phyloP scores from a whole-genome alignment of 306 rosid genomes.

The Ziziphus jujuba region DNA sequence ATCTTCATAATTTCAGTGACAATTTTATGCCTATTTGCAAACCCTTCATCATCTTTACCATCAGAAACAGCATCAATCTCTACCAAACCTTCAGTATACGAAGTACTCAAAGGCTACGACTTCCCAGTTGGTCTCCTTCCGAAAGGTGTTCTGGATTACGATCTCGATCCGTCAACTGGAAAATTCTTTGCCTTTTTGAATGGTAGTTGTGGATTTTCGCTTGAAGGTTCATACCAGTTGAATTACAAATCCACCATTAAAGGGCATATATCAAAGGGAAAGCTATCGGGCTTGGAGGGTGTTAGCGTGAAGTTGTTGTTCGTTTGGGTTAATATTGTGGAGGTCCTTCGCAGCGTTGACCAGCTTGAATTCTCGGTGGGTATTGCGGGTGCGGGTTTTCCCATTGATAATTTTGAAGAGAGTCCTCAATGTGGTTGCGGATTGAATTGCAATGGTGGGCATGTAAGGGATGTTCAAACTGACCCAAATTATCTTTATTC shows the following conservation, averaged over 20 bases:
- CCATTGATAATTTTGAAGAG: conserved; percentile 30
- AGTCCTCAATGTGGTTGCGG: conserved; percentile 43
- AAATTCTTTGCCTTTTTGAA: conserved; percentile 21
- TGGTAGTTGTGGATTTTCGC: conserved; percentile 27
- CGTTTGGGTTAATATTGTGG: conserved; percentile 34
- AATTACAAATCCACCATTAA: conserved; percentile 25
- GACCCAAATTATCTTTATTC: conserved; percentile 3
- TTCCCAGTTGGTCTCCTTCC: conserved; percentile 32
- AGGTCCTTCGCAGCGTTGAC: conserved; percentile 21
- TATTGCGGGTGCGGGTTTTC: conserved; percentile 28
- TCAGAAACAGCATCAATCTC: conserved; percentile 1
- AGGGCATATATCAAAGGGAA: conserved; percentile 23
- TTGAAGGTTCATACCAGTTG: conserved; percentile 33
- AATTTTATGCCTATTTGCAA: not conserved
- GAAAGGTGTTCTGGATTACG: conserved; percentile 20
- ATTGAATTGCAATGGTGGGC: conserved; percentile 20
- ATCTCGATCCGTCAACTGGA: conserved; percentile 26
- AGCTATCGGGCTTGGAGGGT: conserved; percentile 27
- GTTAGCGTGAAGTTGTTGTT: conserved; percentile 30
- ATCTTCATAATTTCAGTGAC: not conserved
- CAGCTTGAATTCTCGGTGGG: conserved; percentile 33
- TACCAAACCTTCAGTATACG: conserved; percentile 21
- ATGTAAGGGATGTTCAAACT: not conserved
- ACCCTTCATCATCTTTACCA: conserved; percentile 1
- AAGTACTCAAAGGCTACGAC: conserved; percentile 15